Evolutionary conservation across 2,329 filamentous ascomycete species (phyloP).

Genomic region (Aspergillus spinulosporus): DNA sequence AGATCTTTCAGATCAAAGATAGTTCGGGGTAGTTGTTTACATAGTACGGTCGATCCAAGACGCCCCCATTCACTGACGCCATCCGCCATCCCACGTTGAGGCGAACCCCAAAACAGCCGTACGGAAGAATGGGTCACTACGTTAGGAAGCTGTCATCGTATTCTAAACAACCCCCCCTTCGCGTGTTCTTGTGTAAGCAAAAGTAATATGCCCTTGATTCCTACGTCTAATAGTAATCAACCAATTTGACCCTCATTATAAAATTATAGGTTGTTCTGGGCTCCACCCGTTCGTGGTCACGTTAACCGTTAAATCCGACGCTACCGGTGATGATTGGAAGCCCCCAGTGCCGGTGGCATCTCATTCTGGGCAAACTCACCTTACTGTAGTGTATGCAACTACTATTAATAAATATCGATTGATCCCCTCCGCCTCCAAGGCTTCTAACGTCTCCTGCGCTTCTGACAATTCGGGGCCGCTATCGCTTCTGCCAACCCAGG

Average conservation of each 20-base stretch:
- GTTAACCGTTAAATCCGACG: constrained; percentile 12
- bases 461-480: constrained; percentile 6
- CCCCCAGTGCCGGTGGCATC: background rate
- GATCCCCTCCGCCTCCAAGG: constrained; percentile 10
- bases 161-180: background rate
- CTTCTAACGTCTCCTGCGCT: background rate
- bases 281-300: constrained; percentile 17
- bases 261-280: background rate
- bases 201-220: background rate
- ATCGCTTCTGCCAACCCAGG: background rate
- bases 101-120: background rate
- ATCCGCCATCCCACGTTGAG: constrained; percentile 4
- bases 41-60: background rate
- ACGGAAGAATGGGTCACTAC: background rate
- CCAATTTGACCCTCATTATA: too few relatives aligned
- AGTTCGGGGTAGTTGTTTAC: background rate
- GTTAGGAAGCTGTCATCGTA: constrained; percentile 6
- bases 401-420: constrained; percentile 21
- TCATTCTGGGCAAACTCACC: constrained; percentile 7
- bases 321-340: constrained; percentile 11
- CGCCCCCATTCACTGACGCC: constrained; percentile 3
- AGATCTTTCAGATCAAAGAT: background rate
- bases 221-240: too few relatives aligned
- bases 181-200: background rate
- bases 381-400: constrained; percentile 9